Evolutionary conservation across 176 grass and related monocot species (phyloP), one percentile per base, ranked within the genome.

Genomic region (Panicum miliaceum): DNA sequence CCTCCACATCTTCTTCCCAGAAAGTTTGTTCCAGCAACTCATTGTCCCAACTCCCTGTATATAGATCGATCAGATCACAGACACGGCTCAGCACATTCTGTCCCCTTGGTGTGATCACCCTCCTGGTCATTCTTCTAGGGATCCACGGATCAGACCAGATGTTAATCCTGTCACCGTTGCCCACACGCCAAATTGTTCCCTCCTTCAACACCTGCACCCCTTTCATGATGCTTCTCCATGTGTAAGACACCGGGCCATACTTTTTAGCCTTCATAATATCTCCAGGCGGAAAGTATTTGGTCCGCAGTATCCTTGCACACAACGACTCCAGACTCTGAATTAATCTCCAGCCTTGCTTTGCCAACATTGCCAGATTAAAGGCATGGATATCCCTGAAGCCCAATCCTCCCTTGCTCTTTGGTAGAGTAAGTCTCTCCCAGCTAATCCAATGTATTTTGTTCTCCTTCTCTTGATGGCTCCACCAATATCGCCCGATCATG

Each of bases 21-120:
- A 64, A 64, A 4, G 5, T 34, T 7, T 35, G 1, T 0, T 6
- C 0, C 0, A 64, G 4, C 1, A 64, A 1, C 1, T 18, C 5
- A 0, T 0, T 4, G 35, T 64, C 61, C 61, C 27, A 64, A 0
- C 3, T 4, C 1, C 29, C 61, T 0, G 26, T 32, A 0, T 2
- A 1, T 1, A 26, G 60, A 0, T 63, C 25, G 5, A 63, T 27
- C 1, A 63, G 60, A 11, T 63, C 60, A 5, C 1, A 9, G 10
- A 14, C 60, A 1, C 10, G 3, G 0, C 13, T 2, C 7, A 45
- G 4, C 3, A 15, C 0, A 15, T 9, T n/a, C n/a, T 29, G 1
- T 13, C 6, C 2, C 60, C 61, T 35, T 0, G 29, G 61, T 1
- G 61, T 34, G 13, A 15, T 35, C 0, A 8, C 0, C 13, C 12